Conservation (phyloP, 2,329 filamentous ascomycete species). For the Lachnellula hyalina region DNA sequence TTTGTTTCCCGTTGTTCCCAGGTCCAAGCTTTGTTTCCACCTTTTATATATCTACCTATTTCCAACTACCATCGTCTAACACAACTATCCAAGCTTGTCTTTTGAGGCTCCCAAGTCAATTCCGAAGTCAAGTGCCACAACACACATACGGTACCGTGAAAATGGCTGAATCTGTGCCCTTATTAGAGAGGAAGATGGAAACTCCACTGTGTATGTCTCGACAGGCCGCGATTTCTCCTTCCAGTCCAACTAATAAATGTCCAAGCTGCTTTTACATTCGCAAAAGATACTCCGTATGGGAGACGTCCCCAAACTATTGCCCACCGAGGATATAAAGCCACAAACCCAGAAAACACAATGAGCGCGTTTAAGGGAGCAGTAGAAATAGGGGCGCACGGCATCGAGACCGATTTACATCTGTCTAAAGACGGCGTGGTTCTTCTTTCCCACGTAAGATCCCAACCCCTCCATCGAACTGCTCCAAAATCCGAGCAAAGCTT, state of each 20-base stretch:
- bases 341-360: conserved; percentile 82
- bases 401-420: conserved; percentile 90
- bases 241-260: conserved; percentile 2
- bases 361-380: conserved; percentile 70
- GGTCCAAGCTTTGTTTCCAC: too few species aligned
- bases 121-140: too few species aligned
- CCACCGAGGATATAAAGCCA: conserved; percentile 73
- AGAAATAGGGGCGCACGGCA: conserved; percentile 68
- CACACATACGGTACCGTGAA: not conserved
- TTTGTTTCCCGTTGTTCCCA: too few species aligned
- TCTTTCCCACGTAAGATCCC: conserved; percentile 62
- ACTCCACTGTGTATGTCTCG: conserved; percentile 3
- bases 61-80: too few species aligned
- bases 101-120: too few species aligned
- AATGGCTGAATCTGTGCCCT: conserved; percentile 15
- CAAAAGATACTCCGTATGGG: conserved; percentile 20
- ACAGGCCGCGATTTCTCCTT: not conserved
- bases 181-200: conserved; percentile 17
- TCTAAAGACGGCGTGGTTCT: conserved; percentile 80
- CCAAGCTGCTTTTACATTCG: conserved; percentile 25
- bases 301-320: conserved; percentile 63
- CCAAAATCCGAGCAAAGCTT: not conserved
- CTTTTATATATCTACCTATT: too few species aligned
- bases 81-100: too few species aligned
- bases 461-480: not conserved